Evolutionary conservation across 1,284 basidiomycete species (phyloP), one percentile per base, ranked within the genome.

Genomic region (Entoloma clypeatum): DNA sequence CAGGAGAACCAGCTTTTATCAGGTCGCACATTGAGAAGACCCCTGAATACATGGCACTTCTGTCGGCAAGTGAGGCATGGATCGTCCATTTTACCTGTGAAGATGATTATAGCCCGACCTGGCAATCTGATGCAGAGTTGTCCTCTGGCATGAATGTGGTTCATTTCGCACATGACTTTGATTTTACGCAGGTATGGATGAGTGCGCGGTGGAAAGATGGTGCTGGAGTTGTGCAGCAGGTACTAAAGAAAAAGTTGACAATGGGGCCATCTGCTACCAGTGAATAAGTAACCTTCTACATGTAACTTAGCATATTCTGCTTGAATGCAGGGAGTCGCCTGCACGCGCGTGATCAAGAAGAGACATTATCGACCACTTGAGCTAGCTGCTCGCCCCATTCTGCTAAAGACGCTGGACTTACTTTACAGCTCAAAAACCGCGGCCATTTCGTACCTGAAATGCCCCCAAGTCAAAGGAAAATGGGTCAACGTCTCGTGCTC

Each of bases 391-490:
- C n/a, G n/a, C n/a, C n/a, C n/a, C n/a, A n/a, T n/a, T n/a, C n/a
- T n/a, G n/a, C n/a, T n/a, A n/a, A n/a, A n/a, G n/a, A n/a, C n/a
- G n/a, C n/a, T n/a, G n/a, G n/a, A n/a, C n/a, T n/a, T n/a, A n/a
- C n/a, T n/a, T n/a, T n/a, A n/a, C n/a, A n/a, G n/a, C n/a, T n/a
- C n/a, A n/a, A n/a, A n/a, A n/a, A n/a, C n/a, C n/a, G n/a, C n/a
- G n/a, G n/a, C n/a, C n/a, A n/a, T n/a, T n/a, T n/a, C n/a, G n/a
- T n/a, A n/a, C n/a, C n/a, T n/a, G n/a, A n/a, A n/a, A n/a, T n/a
- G n/a, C n/a, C n/a, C n/a, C n/a, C n/a, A n/a, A n/a, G n/a, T n/a
- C 49, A 4, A 65, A 65, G 42, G 64, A 65, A 48, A 68, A 63
- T 31, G 52, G 56, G 39, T 54, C 62, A 29, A 44, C 61, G 26